phyloP scores from a whole-genome alignment of 495 filamentous ascomycete genomes.

The Hyaloscypha hepaticicola region DNA sequence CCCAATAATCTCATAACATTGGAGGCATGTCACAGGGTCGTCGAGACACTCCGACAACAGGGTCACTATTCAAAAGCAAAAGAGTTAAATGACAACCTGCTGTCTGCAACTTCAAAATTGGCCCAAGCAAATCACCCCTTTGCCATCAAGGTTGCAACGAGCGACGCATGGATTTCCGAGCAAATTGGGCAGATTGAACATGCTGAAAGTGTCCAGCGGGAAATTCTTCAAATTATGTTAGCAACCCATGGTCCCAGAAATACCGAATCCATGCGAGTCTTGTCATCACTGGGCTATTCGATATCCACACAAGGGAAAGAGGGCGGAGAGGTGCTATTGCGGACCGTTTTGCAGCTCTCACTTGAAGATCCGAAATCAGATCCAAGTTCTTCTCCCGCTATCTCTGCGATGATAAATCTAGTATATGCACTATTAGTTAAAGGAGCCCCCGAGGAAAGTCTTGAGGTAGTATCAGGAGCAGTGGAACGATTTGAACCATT shows the following conservation, averaged over 20 bases:
- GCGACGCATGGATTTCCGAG: not conserved
- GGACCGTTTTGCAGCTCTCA: not conserved
- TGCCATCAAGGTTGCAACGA: not conserved
- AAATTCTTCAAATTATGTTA: not conserved
- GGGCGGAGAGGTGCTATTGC: not conserved
- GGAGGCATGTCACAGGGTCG: not conserved
- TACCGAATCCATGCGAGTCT: not conserved
- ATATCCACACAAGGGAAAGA: not conserved
- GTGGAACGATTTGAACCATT: not conserved
- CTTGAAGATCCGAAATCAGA: not conserved
- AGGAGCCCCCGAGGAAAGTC: not conserved
- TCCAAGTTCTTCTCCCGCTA: too few species aligned
- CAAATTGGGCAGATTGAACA: not conserved
- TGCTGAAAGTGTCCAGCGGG: not conserved
- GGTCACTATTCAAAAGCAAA: not conserved
- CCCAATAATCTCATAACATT: not conserved
- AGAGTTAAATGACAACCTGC: not conserved
- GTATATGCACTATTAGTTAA: not conserved
- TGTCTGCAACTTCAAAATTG: not conserved
- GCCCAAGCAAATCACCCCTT: not conserved
- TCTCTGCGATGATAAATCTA: not conserved
- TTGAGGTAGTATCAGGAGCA: not conserved
- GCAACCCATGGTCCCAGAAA: not conserved
- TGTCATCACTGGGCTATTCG: not conserved
- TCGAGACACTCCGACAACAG: not conserved